Base-by-base conservation (phyloP, 2,329 filamentous ascomycete genomes). In the Pseudopithomyces chartarum region DNA sequence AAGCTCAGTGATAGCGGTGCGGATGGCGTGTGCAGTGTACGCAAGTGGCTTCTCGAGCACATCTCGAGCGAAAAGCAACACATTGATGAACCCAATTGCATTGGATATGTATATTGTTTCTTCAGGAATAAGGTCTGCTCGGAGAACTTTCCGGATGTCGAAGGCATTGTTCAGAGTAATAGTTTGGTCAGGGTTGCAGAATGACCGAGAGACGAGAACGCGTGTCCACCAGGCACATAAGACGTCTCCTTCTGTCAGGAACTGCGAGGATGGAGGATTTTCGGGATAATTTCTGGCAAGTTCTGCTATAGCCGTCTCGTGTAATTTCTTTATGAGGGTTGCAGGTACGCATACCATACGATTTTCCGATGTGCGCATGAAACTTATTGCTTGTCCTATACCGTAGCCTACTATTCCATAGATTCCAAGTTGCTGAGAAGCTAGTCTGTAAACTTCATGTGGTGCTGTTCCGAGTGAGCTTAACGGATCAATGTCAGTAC, bases 291-390 rank as follows among this genome's bases (percentile, higher is more conserved):
- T 29, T 29, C 8, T 20, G 6, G 32, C 15, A 2, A 62, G 52
- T 19, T 68, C 60, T 7, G 50, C 40, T 10, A 60, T 32, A n/a
- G 19, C 58, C 39, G 50, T 33, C n/a, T 51, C 32, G 12, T 52
- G 52, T 22, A 67, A 36, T 3, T 39, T 42, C 15, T 58, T 40
- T 17, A 65, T 48, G 40, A 58, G 60, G 6, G 59, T 13, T 5
- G n/a, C 12, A 5, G 60, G 60, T 1, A 63, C 52, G 39, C 55
- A 55, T 3, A 63, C 32, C 8, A 42, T 53, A 13, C 52, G 53
- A 3, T 32, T 32, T n/a, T 57, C 46, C 29, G 55, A 46, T 22
- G 11, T 47, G 13, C 33, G 43, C 13, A 54, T 17, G 34, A 54
- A 54, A 15, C 17, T 22, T 7, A 33, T 32, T 17, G 23, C 20